Base-by-base conservation (phyloP, 1,284 basidiomycete species). In the Puccinia polysora region DNA sequence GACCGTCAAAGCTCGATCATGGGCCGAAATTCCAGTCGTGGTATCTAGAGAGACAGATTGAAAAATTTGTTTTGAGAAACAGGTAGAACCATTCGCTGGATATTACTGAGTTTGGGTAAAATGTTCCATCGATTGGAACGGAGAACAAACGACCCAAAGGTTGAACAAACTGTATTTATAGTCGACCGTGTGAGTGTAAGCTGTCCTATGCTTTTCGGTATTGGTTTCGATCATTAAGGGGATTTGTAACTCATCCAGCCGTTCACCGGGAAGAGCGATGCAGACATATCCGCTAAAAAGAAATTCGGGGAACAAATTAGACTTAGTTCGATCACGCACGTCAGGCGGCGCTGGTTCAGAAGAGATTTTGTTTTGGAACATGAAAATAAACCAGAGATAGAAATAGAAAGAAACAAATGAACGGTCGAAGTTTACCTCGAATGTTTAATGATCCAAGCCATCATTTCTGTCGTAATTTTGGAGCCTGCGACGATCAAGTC, bases 401-500 rank as follows among this genome's bases (percentile, higher is more conserved):
- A 52, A 59, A 25, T 8, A 32, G 4, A 25, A 40, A 30, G 34
- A n/a, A 40, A 5, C 32, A 14, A 43, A 8, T 18, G 63, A 14
- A 38, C 2, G 15, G 20, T 23, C n/a, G 38, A 14, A 34, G 15
- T 10, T 53, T 74, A 93, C 93, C 91, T 95, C 0, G 91, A 91
- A 81, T 95, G 88, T 79, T 89, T 88, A 80, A 99, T 93, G 85
- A 99, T 90, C 91, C 92, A 99, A 0, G 96, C 96, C 95, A 99
- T 97, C 78, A 95, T 91, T 81, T 96, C 89, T 0, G 91, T 91
- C 23, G 92, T 92, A 75, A 90, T 86, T 73, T 87, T 85, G 50
- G 83, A 83, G 0, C 86, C 93, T 15, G 93, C 86, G 77, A 91
- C 88, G 78, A 96, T 90, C 74, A 97, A 82, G 81, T 97, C 93